A percentile compares a stretch with the other conserved stretches of the same genome.
Evolutionary conservation across 805 yeast genomes (phyloP).

Genomic region (Zygotorulaspora sp.): DNA sequence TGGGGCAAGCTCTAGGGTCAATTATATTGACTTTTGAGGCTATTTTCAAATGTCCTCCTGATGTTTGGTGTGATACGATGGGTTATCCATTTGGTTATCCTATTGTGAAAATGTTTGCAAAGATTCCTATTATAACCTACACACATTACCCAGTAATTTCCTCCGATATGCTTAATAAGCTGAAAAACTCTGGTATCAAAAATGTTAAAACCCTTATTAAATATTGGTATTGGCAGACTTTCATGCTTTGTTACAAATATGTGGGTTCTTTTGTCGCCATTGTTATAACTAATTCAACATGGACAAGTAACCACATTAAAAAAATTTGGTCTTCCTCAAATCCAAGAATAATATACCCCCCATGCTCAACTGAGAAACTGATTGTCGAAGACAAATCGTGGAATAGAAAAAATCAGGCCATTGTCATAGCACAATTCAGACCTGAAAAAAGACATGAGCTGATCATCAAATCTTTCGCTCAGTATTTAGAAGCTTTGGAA

Average conservation of each 20-base stretch:
- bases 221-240: conserved; percentile 63
- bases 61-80: conserved; percentile 90
- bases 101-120: conserved; percentile 49
- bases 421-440: conserved; percentile 80
- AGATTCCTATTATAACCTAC: conserved; percentile 77
- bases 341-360: conserved; percentile 69
- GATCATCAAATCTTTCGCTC: conserved; percentile 58
- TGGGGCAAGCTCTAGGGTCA: conserved; percentile 87
- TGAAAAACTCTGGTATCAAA: conserved; percentile 32
- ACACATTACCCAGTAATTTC: conserved; percentile 95
- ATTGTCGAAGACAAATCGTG: conserved; percentile 26
- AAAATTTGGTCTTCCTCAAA: conserved; percentile 54
- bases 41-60: conserved; percentile 64
- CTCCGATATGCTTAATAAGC: conserved; percentile 72
- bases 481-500: conserved; percentile 39
- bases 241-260: conserved; percentile 59
- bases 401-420: conserved; percentile 36
- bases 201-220: conserved; percentile 35
- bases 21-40: conserved; percentile 66
- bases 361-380: conserved; percentile 69
- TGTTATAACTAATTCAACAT: conserved; percentile 76
- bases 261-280: conserved; percentile 64
- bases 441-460: conserved; percentile 89
- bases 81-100: conserved; percentile 90
- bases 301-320: conserved; percentile 80